Percentiles rank a stretch among this genome's conserved stretches.
Evolutionary conservation across 1,139 yeast genomes (phyloP).

Genomic region (Schizosaccharomyces versatilis): DNA sequence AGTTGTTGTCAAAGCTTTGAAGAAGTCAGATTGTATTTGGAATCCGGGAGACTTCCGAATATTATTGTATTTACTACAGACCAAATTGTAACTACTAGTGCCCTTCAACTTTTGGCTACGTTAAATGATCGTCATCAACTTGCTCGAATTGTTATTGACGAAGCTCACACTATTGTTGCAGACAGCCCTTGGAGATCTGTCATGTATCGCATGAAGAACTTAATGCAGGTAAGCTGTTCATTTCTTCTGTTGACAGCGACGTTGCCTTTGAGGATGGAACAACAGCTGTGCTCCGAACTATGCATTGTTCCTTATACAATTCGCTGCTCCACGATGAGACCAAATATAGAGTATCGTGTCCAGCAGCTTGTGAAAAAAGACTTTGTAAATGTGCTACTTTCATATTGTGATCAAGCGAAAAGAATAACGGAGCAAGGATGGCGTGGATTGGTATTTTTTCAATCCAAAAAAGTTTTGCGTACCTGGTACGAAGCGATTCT

Average conservation of each 20-base stretch:
- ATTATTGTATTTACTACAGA: background rate
- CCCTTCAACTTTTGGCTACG: background rate
- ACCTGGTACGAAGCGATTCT: constrained; percentile 30
- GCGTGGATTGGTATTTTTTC: background rate
- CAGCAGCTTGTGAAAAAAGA: background rate
- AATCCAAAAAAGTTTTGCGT: constrained; percentile 49
- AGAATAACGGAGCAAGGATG: background rate
- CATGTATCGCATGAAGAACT: background rate
- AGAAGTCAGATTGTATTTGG: background rate
- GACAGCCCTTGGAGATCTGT: background rate
- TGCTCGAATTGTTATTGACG: background rate
- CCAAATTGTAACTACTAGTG: background rate
- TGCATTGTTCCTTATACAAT: no score
- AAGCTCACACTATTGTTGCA: background rate
- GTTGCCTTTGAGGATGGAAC: background rate
- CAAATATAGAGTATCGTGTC: background rate
- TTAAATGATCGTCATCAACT: background rate
- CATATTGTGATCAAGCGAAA: no score
- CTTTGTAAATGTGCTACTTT: no score
- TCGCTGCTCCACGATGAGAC: background rate
- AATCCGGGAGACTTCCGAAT: background rate
- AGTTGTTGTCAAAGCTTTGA: background rate
- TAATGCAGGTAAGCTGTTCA: background rate
- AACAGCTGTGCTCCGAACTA: no score
- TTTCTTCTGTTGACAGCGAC: background rate